Base-by-base conservation (phyloP, 2,329 filamentous ascomycete species). In the Sclerotinia nivalis region DNA sequence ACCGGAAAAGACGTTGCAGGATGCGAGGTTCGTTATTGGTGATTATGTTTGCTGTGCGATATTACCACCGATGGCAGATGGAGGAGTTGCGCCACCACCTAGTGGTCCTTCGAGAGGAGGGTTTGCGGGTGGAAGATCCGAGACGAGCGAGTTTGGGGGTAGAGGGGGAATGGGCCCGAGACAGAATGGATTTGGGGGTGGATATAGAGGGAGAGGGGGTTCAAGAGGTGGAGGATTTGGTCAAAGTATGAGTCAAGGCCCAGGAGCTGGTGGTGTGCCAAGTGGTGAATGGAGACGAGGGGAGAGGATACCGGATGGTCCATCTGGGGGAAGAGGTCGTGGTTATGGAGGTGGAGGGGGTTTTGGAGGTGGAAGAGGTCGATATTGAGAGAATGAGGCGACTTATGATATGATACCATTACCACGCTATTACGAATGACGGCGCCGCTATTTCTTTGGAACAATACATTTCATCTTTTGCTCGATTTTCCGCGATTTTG, bases 31-130 rank as follows among this genome's bases (percentile, higher is more conserved):
- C 76, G 91, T 97, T 15, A 91, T 96, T 72, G 95, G 95, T 0
- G 95, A 98, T 80, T 97, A 91, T 77, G 85, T 98, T 54, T 90
- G 91, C 70, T 95, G 92, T 78, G 92, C 93, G 7, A 89, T 97
- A 71, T 83, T 95, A 69, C 89, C 92, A 55, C 92, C 93, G 0
- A 82, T 91, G 37, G 82, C 87, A 45, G 91, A 95, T 78, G 93
- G 93, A 0, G 87, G 87, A 45, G 89, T 96, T 52, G 89, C 89
- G 56, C 88, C 91, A 13, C 82, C 86, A n/a, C 83, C 85, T 18
- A 80, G 82, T 83, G 28, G 81, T 72, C 54, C 75, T 80, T 18
- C 81, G 71, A 62, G 75, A 80, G 74, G 78, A 72, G 81, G 78
- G 2, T 73, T 72, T 69, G 80, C 80, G 28, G 78, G 80, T 13